phyloP scores from a whole-genome alignment of 2,329 filamentous ascomycete species.

The Juglanconis oblonga region DNA sequence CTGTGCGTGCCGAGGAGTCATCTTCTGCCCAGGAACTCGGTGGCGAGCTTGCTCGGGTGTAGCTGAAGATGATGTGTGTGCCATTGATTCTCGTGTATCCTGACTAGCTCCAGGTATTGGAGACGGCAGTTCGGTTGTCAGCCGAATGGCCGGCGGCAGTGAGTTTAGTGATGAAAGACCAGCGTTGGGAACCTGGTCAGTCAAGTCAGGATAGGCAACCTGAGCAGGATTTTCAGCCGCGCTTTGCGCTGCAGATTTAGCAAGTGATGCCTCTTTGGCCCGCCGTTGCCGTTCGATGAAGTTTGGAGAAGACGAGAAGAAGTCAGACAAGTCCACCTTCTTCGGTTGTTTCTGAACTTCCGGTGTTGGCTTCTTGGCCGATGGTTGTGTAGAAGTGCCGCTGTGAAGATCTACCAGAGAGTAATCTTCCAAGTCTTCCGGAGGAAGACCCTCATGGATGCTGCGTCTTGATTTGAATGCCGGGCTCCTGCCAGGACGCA shows the following conservation, averaged over 20 bases:
- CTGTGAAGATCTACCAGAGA: conserved; percentile 15
- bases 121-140: conserved; percentile 1
- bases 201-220: not conserved
- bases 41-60: conserved; percentile 7
- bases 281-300: conserved; percentile 15
- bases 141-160: not conserved
- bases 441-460: not conserved
- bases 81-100: not conserved
- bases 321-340: conserved; percentile 48
- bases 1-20: not conserved
- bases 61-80: not conserved
- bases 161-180: not conserved
- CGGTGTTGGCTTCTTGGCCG: conserved; percentile 25
- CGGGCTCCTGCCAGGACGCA: conserved; percentile 3
- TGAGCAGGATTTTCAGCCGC: not conserved
- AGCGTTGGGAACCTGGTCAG: not conserved
- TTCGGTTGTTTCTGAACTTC: conserved; percentile 28
- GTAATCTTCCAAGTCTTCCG: conserved; percentile 15
- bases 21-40: not conserved
- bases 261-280: conserved; percentile 7
- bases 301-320: conserved; percentile 54
- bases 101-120: not conserved
- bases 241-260: not conserved
- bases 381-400: conserved; percentile 26
- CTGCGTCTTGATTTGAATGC: conserved; percentile 4